Base-by-base conservation (phyloP, 2,329 filamentous ascomycete species). In the Ascochyta rabiei region DNA sequence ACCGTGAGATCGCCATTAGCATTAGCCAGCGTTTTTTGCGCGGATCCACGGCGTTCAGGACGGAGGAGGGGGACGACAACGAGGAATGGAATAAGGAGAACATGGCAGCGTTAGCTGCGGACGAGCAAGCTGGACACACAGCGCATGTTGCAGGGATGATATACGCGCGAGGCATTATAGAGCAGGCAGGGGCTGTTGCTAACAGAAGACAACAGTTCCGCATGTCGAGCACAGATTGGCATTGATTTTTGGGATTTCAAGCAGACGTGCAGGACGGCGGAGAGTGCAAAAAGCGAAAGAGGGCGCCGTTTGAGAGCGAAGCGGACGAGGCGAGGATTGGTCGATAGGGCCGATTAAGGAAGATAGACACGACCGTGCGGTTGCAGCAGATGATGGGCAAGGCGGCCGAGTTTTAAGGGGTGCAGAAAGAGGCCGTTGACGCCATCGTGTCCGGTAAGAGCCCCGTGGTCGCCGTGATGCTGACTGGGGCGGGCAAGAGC, bases 401-500 rank as follows among this genome's bases (percentile, higher is more conserved):
- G 10, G 52, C 47, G 21, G 59, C 54, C 6, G 39, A 49, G 46
- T 66, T 67, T 48, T 21, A 48, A 13, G 50, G 62, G 28, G 52
- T 61, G n/a, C 35, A 70, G 49, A 48, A 65, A 51, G 23, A 55
- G 48, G 63, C 56, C 4, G 49, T 68, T 10, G 34, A 60, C 12
- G 56, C 51, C 12, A 69, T 70, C 41, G 52, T 62, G 35, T 48
- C 48, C 10, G 50, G 57, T 3, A 15, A 57, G 43, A 66, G 62
- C 49, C 51, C 39, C 9, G 54, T 67, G 8, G 50, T 67, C 12
- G 55, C 46, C 9, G 52, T 69, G 18, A 66, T 71, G 43, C 61
- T 40, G 12, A 70, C 51, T 9, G 57, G 67, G 23, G 62, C 54
- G 15, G 59, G 67, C 7, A 70, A 70, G 58, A 69, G 64, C 43